A percentile compares a stretch with the other conserved stretches of the same genome.
Conservation (phyloP, 768 basidiomycete species). For the Tylopilus sp. region DNA sequence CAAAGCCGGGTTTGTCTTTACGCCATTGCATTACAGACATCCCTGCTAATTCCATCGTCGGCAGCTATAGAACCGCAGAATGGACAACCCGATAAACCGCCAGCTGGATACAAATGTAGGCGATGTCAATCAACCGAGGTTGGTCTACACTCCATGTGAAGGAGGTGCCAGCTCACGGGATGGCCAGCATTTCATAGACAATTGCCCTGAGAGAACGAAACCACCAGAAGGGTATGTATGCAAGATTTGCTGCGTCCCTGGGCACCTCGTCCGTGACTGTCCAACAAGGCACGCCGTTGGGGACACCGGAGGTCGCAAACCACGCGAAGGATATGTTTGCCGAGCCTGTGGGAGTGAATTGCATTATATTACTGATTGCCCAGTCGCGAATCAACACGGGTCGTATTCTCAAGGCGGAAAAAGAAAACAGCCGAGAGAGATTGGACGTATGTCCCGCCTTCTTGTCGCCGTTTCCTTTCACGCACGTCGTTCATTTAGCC, state of each 20-base stretch:
- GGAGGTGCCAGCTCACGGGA: slow-evolving; percentile 4
- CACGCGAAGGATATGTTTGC: slow-evolving; percentile 84
- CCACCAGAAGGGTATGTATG: slow-evolving; percentile 87
- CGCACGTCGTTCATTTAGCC: slow-evolving; percentile 42
- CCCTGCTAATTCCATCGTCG: background rate
- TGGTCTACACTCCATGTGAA: slow-evolving; percentile 12
- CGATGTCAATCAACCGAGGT: slow-evolving; percentile 77
- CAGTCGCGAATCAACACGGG: slow-evolving; percentile 55
- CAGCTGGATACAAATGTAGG: slow-evolving; percentile 71
- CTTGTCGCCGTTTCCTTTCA: background rate
- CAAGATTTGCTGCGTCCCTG: slow-evolving; percentile 80
- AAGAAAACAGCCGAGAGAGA: slow-evolving; percentile 67
- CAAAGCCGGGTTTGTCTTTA: slow-evolving; percentile 45
- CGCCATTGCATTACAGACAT: background rate
- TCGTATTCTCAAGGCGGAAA: slow-evolving; percentile 30
- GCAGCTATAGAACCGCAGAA: slow-evolving; percentile 17
- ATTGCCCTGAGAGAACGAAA: slow-evolving; percentile 70
- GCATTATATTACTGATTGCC: slow-evolving; percentile 88
- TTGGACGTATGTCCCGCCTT: slow-evolving; percentile 61
- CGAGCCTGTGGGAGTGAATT: slow-evolving; percentile 84
- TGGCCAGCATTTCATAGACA: slow-evolving; percentile 67
- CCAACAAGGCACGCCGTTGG: slow-evolving; percentile 74
- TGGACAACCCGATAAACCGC: slow-evolving; percentile 54
- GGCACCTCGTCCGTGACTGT: slow-evolving; percentile 87
- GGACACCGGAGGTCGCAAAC: slow-evolving; percentile 81